A percentile compares a stretch with the other conserved stretches of the same genome.
These are phyloP conservation scores for Chimonanthus salicifolius DNA, from an alignment of 164 flowering plant genomes.

Conservation along the genomic window DNA sequence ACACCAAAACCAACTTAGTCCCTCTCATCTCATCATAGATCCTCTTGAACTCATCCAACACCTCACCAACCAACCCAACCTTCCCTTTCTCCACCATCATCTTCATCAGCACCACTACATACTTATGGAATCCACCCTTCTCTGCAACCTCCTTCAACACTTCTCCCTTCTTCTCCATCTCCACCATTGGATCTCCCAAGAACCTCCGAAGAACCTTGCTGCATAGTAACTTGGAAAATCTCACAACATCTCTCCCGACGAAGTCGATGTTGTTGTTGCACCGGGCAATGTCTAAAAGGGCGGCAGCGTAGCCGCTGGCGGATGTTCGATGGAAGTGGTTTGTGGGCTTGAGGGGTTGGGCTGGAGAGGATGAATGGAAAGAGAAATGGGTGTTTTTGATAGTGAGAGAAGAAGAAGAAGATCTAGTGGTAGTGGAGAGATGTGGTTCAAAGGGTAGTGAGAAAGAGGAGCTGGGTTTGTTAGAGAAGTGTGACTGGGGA, in stretches of 20 bases:
- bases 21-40: conserved; percentile 43
- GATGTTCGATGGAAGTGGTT: conserved; percentile 18
- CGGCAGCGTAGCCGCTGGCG: conserved; percentile 63
- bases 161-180: conserved; percentile 30
- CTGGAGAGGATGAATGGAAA: conserved; percentile 12
- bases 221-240: conserved; percentile 29
- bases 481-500: conserved; percentile 1
- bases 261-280: conserved; percentile 23
- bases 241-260: conserved; percentile 36
- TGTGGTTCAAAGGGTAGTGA: conserved; percentile 4
- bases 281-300: conserved; percentile 43
- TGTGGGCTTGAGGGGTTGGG: conserved; percentile 3
- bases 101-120: conserved; percentile 43
- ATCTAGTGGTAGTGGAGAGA: conserved; percentile 4
- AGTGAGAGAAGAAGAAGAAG: conserved; percentile 9
- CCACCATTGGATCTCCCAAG: conserved; percentile 21
- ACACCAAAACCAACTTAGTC: conserved; percentile 30
- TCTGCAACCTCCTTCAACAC: conserved; percentile 33
- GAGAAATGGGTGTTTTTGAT: conserved; percentile 9
- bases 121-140: conserved; percentile 36
- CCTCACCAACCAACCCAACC: conserved; percentile 38
- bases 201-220: conserved; percentile 21
- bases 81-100: conserved; percentile 39
- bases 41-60: conserved; percentile 51
- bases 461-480: conserved; percentile 8